Percentiles rank a stretch among this genome's conserved stretches.
These are phyloP conservation scores for Erodium chrysanthum DNA, from an alignment of 441 rosid species.

Conservation along the genomic window DNA sequence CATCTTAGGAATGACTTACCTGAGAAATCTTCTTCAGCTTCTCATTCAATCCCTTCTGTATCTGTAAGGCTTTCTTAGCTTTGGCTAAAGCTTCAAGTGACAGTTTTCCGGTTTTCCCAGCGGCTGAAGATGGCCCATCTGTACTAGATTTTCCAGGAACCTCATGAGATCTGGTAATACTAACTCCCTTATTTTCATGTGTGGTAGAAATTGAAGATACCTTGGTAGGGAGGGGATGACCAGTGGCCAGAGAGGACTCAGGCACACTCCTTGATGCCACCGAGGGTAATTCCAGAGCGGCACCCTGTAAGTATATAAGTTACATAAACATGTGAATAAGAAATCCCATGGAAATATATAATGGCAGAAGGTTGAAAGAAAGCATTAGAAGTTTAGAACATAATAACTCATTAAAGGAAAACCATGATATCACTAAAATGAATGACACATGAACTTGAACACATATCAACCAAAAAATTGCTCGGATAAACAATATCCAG, in stretches of 20 bases:
- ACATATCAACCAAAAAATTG: not conserved
- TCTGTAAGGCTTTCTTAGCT: slow-evolving; percentile 77
- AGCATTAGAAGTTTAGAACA: not conserved
- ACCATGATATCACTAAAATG: not conserved
- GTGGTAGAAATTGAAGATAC: slow-evolving; percentile 89
- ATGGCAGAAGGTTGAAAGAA: not conserved
- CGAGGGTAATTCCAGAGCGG: slow-evolving; percentile 24
- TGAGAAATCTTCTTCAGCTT: slow-evolving; percentile 54
- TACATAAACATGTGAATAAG: slow-evolving; percentile 7
- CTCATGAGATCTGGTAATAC: slow-evolving; percentile 98
- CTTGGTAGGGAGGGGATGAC: slow-evolving; percentile 58
- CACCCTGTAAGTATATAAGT: slow-evolving; percentile 32
- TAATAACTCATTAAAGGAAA: not conserved
- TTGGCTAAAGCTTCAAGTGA: slow-evolving; percentile 79
- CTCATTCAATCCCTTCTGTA: slow-evolving; percentile 55
- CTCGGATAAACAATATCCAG: too few relatives aligned
- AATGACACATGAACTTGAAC: not conserved
- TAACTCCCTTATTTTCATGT: slow-evolving; percentile 98
- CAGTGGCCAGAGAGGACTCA: slow-evolving; percentile 34
- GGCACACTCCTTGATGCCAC: slow-evolving; percentile 27
- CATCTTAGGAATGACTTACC: slow-evolving; percentile 30
- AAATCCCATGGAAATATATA: not conserved
- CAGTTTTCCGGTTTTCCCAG: slow-evolving; percentile 65
- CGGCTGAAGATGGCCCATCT: slow-evolving; percentile 74
- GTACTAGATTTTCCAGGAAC: slow-evolving; percentile 99